These are phyloP conservation scores for Ophiognomonia clavigignenti-juglandacearum DNA, from an alignment of 2,329 filamentous ascomycete genomes.

Conservation along the genomic window DNA sequence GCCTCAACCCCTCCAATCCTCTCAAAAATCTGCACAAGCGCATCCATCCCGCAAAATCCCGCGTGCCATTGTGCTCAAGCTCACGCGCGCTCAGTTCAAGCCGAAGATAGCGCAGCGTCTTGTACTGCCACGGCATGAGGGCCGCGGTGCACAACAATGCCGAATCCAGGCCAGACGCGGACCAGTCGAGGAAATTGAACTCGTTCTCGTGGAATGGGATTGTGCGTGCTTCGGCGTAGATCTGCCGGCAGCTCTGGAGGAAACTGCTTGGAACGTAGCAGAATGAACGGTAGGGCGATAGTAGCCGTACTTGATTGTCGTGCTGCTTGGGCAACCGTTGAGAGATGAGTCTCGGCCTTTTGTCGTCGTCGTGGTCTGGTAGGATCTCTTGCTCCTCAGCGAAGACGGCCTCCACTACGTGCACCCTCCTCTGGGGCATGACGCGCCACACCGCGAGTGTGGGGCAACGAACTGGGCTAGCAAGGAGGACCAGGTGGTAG, in stretches of 20 bases:
- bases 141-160: slow-evolving; percentile 31
- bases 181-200: slow-evolving; percentile 43
- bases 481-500: slow-evolving; percentile 36
- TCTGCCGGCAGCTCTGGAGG: slow-evolving; percentile 31
- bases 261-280: slow-evolving; percentile 36
- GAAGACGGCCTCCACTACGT: slow-evolving; percentile 24
- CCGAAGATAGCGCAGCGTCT: slow-evolving; percentile 33
- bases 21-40: slow-evolving; percentile 32
- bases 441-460: slow-evolving; percentile 37
- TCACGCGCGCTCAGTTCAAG: slow-evolving; percentile 37
- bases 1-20: slow-evolving; percentile 33
- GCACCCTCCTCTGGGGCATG: slow-evolving; percentile 26
- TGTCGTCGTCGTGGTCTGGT: slow-evolving; percentile 1
- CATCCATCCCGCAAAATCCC: slow-evolving; percentile 29
- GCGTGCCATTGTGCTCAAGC: slow-evolving; percentile 21
- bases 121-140: slow-evolving; percentile 37
- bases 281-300: slow-evolving; percentile 32
- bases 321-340: neutral
- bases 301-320: slow-evolving; percentile 11
- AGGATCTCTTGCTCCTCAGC: no score
- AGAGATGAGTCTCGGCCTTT: neutral
- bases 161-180: slow-evolving; percentile 38
- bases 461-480: slow-evolving; percentile 32
- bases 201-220: slow-evolving; percentile 39
- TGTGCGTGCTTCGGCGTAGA: slow-evolving; percentile 36